Percentiles rank a stretch among this genome's conserved stretches.
These are phyloP conservation scores for Phytophthora idaei DNA, from an alignment of 352 stramenopile genomes.

Conservation along the genomic window DNA sequence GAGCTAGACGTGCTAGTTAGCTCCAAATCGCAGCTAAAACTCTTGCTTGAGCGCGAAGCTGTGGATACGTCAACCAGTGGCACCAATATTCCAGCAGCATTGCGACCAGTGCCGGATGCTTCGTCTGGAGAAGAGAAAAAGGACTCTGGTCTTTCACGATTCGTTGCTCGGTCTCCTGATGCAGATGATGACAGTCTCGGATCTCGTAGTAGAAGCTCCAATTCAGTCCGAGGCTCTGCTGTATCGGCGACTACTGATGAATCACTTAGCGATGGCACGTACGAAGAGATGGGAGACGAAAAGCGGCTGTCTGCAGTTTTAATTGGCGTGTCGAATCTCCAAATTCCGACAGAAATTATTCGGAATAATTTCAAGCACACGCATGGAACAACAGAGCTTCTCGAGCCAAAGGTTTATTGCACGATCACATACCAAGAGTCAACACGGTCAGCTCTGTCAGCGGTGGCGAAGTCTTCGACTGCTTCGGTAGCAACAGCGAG, in stretches of 20 bases:
- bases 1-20: constrained; percentile 64
- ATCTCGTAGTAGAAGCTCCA: constrained; percentile 24
- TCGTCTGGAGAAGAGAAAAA: constrained; percentile 37
- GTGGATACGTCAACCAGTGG: constrained; percentile 72
- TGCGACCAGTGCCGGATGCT: constrained; percentile 24
- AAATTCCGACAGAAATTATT: constrained; percentile 52
- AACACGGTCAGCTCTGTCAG: constrained; percentile 75
- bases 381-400: constrained; percentile 31
- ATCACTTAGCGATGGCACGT: constrained; percentile 60
- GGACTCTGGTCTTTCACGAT: constrained; percentile 29
- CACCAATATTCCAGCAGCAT: constrained; percentile 37
- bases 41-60: constrained; percentile 68
- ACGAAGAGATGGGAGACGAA: constrained; percentile 71
- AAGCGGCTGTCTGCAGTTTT: constrained; percentile 76
- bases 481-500: constrained; percentile 10
- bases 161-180: constrained; percentile 21
- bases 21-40: constrained; percentile 71
- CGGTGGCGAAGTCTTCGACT: constrained; percentile 54
- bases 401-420: constrained; percentile 81
- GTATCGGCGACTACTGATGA: constrained; percentile 74
- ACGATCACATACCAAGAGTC: constrained; percentile 81
- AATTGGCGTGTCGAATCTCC: constrained; percentile 74
- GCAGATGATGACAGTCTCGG: constrained; percentile 25
- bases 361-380: constrained; percentile 43
- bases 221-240: constrained; percentile 33